Base-by-base conservation (phyloP, 768 basidiomycete genomes). In the Peribolospora kevripleyi region DNA sequence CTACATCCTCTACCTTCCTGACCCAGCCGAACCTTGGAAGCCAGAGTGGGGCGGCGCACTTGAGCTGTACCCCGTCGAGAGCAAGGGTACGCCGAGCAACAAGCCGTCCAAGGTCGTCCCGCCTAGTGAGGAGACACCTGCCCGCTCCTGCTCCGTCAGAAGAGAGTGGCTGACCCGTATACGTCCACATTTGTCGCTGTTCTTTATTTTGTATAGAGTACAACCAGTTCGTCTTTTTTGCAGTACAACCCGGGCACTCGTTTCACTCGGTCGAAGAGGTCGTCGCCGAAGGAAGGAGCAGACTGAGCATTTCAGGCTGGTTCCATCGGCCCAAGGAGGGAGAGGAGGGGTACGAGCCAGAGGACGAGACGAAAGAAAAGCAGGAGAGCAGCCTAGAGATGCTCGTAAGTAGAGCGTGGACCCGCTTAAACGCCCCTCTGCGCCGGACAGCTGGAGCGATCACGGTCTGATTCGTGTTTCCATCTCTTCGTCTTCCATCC, bases 221-320 rank as follows among this genome's bases (percentile, higher is more conserved):
- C 61, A 64, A 61, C 14, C 68, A 69, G 55, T 68, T 71, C 55
- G 65, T 69, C 11, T 71, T 73, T 61, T 71, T 71, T 59, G 68
- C 69, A 60, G 88, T 93, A n/a, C 86, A 91, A 67, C 91, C 91
- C 0, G 90, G 91, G 0, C 72, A 74, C 66, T 93, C 88, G 63
- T 95, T 95, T 69, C 91, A 97, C 67, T 84, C 87, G 0, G 91
- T 97, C 4, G 84, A 95, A 64, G 91, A 97, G 66, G 91, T 95
- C 41, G 77, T 91, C n/a, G 80, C 84, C 0, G 81, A 78, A 0
- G 39, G 39, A 50, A 56, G 58, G 8, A 42, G 78, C 25, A 72
- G 91, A 42, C 68, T 95, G 61, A 86, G 83, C 60, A 83, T 95
- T 62, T 87, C 83, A 61, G 91, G 91, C 6, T 97, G 91, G 91